Percentiles rank a stretch among this genome's conserved stretches.
Evolutionary conservation across 2,329 filamentous ascomycete genomes (phyloP).

Genomic region (Celoporthe dispersa): DNA sequence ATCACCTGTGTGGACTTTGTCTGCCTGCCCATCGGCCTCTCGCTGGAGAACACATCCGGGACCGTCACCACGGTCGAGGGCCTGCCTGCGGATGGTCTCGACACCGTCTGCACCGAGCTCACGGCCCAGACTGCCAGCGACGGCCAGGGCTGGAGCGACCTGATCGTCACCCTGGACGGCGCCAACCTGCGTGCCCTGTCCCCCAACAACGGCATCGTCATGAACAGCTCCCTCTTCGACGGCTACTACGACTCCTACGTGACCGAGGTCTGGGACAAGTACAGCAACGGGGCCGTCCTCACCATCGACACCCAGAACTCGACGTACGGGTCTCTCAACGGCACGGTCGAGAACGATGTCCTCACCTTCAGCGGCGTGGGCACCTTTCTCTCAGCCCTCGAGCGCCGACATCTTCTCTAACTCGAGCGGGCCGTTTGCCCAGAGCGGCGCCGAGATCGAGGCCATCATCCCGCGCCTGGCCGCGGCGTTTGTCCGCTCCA

Average conservation of each 20-base stretch:
- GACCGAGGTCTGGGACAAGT: conserved; percentile 56
- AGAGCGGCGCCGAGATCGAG: conserved; percentile 52
- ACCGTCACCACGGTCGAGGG: conserved; percentile 52
- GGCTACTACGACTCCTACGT: conserved; percentile 57
- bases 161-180: conserved; percentile 48
- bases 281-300: conserved; percentile 45
- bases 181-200: conserved; percentile 55
- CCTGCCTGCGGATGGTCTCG: conserved; percentile 51
- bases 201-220: conserved; percentile 54
- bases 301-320: conserved; percentile 58
- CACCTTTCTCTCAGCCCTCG: conserved; percentile 52
- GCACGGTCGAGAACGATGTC: conserved; percentile 51
- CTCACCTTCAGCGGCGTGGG: conserved; percentile 47
- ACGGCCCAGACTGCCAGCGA: conserved; percentile 50
- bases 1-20: conserved; percentile 81
- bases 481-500: conserved; percentile 76
- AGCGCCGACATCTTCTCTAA: conserved; percentile 57
- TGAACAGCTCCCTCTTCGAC: conserved; percentile 50
- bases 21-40: conserved; percentile 63
- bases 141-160: conserved; percentile 55
- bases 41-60: conserved; percentile 53
- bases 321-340: conserved; percentile 42
- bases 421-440: conserved; percentile 60
- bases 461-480: conserved; percentile 75
- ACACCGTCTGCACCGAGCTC: conserved; percentile 50